These are phyloP conservation scores for Ophiognomonia clavigignenti-juglandacearum DNA, from an alignment of 2,329 filamentous ascomycete genomes.

Conservation along the genomic window DNA sequence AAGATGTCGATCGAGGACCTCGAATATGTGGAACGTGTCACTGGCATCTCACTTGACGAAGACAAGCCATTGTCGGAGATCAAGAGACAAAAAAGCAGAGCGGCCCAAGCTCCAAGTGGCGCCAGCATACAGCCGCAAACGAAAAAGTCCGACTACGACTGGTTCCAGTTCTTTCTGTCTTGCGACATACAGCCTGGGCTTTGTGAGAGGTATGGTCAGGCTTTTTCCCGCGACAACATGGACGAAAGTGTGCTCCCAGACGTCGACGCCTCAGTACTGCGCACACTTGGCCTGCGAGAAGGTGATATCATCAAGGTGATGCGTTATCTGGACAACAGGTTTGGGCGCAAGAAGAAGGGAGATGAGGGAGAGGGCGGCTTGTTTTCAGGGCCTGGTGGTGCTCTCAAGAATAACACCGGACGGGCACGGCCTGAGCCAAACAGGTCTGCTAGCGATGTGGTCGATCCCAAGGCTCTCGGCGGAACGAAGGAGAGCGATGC, in stretches of 20 bases:
- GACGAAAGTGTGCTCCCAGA: slow-evolving; percentile 89
- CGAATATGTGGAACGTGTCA: slow-evolving; percentile 85
- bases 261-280: slow-evolving; percentile 75
- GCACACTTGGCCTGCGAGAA: slow-evolving; percentile 88
- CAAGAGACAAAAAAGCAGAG: slow-evolving; percentile 45
- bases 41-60: slow-evolving; percentile 87
- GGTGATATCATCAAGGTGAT: slow-evolving; percentile 96
- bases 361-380: slow-evolving; percentile 58
- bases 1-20: slow-evolving; percentile 97
- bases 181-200: slow-evolving; percentile 89
- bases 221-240: slow-evolving; percentile 90
- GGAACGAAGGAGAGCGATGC: slow-evolving; percentile 47
- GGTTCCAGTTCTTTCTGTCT: slow-evolving; percentile 97
- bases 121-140: slow-evolving; percentile 53
- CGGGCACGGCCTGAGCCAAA: slow-evolving; percentile 85
- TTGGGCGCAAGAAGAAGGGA: slow-evolving; percentile 59
- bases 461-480: slow-evolving; percentile 83
- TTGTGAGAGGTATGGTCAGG: slow-evolving; percentile 89
- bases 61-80: slow-evolving; percentile 91
- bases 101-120: slow-evolving; percentile 39
- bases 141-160: slow-evolving; percentile 79
- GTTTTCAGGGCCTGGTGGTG: slow-evolving; percentile 90
- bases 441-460: slow-evolving; percentile 78
- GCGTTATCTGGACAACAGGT: slow-evolving; percentile 80
- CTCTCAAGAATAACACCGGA: slow-evolving; percentile 87